Evolutionary conservation across 495 filamentous ascomycete genomes (phyloP), one percentile per base, ranked within the genome.

Genomic region (Tricharina praecox): DNA sequence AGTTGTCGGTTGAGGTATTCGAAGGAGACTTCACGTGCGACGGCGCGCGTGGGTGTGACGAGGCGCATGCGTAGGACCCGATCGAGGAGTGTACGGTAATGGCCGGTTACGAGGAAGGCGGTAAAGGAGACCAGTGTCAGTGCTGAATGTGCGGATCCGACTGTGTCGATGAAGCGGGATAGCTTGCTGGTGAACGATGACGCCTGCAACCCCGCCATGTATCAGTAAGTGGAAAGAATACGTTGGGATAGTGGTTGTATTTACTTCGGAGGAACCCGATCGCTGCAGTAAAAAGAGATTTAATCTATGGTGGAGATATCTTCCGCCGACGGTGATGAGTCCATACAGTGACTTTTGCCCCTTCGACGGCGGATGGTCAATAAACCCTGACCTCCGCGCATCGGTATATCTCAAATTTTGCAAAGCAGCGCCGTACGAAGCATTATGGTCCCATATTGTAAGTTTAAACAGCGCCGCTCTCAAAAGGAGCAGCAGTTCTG

Each of bases 1-100:
- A 97, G 74, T 63, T 97, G 90, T 11, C 90, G 79, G 60, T 97
- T 97, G 36, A 97, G 74, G 62, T 95, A 97, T 65, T 97, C 90
- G 59, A 97, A 95, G 0, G 81, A 87, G 13, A 97, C 86, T 63
- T 96, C 83, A 7, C 88, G 77, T 57, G 72, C 79, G 36, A 90
- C 78, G 53, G 92, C 81, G 53, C 72, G 80, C 13, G 79, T 83
- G 13, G 80, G 79, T 19, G 92, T 79, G 0, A 82, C 77, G 16
- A 97, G 76, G 20, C 90, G 80, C 60, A 97, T 80, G 45, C 83
- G 74, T 32, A 97, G 69, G 38, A 90, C 60, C 40, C 90, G 77
- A 62, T 97, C 90, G 44, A 93, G 71, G 2, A 97, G 64, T 3
- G 92, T 97, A 25, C 92, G 74, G 59, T 97, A 95, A 53, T 79